Percentiles rank a stretch among this genome's conserved stretches.
Evolutionary conservation across 805 yeast species (phyloP).

Genomic region (Wickerhamiella azymoides): DNA sequence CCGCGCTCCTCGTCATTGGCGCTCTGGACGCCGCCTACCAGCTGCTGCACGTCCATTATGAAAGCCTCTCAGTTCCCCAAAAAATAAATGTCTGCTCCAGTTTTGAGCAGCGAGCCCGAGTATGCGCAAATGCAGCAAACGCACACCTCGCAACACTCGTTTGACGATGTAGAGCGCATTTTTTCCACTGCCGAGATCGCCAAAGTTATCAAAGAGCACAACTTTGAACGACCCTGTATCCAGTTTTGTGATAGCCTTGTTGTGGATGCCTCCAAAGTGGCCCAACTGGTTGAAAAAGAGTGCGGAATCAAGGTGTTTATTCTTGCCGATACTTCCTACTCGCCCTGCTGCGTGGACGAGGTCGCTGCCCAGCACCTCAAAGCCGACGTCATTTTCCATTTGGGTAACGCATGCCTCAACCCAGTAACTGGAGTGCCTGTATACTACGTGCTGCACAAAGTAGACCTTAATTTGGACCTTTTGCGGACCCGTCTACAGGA

Average conservation of each 20-base stretch:
- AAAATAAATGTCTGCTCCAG: conserved; percentile 40
- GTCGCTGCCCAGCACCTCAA: conserved; percentile 89
- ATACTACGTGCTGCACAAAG: conserved; percentile 60
- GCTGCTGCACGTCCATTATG: conserved; percentile 1
- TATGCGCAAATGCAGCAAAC: conserved; percentile 33
- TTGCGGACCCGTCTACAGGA: conserved; percentile 33
- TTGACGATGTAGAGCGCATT: conserved; percentile 31
- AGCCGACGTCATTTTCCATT: conserved; percentile 78
- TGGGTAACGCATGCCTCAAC: conserved; percentile 89
- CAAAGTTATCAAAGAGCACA: conserved; percentile 26
- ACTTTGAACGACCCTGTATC: conserved; percentile 47
- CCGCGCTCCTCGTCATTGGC: background rate
- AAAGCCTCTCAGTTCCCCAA: background rate
- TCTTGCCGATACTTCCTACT: conserved; percentile 89
- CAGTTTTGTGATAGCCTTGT: conserved; percentile 83
- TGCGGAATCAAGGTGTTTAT: conserved; percentile 42
- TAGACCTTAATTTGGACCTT: conserved; percentile 36
- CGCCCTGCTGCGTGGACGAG: conserved; percentile 91
- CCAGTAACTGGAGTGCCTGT: conserved; percentile 62
- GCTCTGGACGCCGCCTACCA: conserved; percentile 5
- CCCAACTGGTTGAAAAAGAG: conserved; percentile 28
- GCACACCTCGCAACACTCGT: conserved; percentile 18
- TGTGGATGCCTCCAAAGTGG: conserved; percentile 62
- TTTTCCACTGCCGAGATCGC: conserved; percentile 43
- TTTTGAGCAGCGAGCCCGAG: conserved; percentile 60